These are phyloP conservation scores for Fraxinus floribunda DNA, from an alignment of 305 asterid species.

Conservation along the genomic window DNA sequence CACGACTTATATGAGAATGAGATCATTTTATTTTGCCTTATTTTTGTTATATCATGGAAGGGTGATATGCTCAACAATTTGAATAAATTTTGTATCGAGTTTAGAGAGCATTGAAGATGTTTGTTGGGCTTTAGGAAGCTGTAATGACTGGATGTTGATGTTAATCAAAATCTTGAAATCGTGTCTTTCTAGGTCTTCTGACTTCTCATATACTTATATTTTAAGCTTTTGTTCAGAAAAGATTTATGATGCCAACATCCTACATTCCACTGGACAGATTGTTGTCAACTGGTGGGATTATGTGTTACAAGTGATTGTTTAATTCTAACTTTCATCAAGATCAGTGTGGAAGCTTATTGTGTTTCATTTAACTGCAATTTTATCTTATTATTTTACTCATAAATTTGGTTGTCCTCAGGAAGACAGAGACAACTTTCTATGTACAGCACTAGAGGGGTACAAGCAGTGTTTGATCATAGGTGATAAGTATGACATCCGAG, in stretches of 20 bases:
- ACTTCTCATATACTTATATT: not conserved
- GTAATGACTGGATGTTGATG: constrained; percentile 16
- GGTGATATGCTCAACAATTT: not conserved
- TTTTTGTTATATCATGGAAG: constrained; percentile 10
- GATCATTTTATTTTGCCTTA: not conserved
- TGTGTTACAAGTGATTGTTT: not conserved
- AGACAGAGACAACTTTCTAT: constrained; percentile 80
- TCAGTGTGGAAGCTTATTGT: constrained; percentile 20
- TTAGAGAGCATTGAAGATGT: constrained; percentile 12
- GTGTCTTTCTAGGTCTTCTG: constrained; percentile 15
- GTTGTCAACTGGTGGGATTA: not conserved
- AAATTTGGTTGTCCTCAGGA: constrained; percentile 54
- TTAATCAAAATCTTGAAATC: constrained; percentile 4
- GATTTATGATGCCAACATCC: not conserved
- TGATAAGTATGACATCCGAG: constrained; percentile 88
- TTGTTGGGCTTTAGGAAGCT: constrained; percentile 9
- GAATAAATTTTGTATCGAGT: constrained; percentile 3
- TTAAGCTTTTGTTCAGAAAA: not conserved
- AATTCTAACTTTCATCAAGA: not conserved
- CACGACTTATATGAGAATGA: constrained; percentile 19
- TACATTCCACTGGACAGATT: not conserved
- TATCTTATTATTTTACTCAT: constrained; percentile 12
- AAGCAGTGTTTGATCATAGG: constrained; percentile 83
- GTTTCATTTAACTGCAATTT: not conserved
- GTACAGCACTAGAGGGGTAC: constrained; percentile 83